Evolutionary conservation across 768 basidiomycete species (phyloP).

Genomic region (Xerocomellus amylosporus): DNA sequence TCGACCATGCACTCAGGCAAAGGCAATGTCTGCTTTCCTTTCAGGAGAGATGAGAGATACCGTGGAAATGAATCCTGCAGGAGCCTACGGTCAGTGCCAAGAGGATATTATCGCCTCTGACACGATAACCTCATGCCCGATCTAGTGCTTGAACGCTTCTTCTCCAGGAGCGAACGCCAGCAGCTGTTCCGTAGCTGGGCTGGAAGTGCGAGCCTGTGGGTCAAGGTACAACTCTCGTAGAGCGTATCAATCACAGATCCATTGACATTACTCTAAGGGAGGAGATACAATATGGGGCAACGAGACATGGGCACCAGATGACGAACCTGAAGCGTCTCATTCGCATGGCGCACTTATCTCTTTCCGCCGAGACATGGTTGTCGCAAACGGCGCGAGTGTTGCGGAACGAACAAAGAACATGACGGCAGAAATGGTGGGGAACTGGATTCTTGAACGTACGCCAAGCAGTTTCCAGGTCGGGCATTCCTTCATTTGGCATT

Average conservation of each 20-base stretch:
- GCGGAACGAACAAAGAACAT: slow-evolving; percentile 51
- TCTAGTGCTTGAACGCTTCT: slow-evolving; percentile 80
- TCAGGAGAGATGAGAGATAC: slow-evolving; percentile 97
- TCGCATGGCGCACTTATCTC: slow-evolving; percentile 83
- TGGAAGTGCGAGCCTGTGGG: slow-evolving; percentile 91
- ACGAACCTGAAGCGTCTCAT: slow-evolving; percentile 48
- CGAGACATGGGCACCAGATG: slow-evolving; percentile 74
- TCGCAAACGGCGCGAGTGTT: slow-evolving; percentile 2
- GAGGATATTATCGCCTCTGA: neutral
- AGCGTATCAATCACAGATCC: neutral
- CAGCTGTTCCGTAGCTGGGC: slow-evolving; percentile 93
- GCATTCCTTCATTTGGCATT: slow-evolving; percentile 3
- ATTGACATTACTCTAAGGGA: slow-evolving; percentile 45
- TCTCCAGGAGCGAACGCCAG: slow-evolving; percentile 85
- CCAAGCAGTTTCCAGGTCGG: slow-evolving; percentile 82
- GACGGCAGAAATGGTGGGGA: slow-evolving; percentile 70
- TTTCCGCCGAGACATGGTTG: slow-evolving; percentile 49
- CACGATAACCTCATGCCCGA: neutral
- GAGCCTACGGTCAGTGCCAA: slow-evolving; percentile 57
- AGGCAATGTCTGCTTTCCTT: slow-evolving; percentile 92
- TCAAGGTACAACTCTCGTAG: slow-evolving; percentile 59
- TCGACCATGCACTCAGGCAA: slow-evolving; percentile 53
- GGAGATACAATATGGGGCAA: slow-evolving; percentile 86
- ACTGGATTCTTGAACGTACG: slow-evolving; percentile 82
- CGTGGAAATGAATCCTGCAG: slow-evolving; percentile 79